Base-by-base conservation (phyloP, 2,329 filamentous ascomycete species). In the Teratosphaeria nubilosa region DNA sequence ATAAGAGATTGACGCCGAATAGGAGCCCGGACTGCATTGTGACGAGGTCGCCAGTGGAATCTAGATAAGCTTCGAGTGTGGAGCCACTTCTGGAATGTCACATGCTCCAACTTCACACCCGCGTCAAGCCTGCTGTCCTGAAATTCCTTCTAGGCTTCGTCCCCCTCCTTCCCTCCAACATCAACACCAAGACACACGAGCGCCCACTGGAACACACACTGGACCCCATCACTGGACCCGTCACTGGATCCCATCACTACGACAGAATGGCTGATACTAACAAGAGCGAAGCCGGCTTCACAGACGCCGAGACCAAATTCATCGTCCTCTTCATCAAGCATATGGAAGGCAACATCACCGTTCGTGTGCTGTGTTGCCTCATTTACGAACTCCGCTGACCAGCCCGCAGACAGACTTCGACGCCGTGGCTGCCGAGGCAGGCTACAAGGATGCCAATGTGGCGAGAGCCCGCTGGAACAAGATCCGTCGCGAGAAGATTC, bases 401-500 rank as follows among this genome's bases (percentile, higher is more conserved):
- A 30, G 13, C 1, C 5, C 31, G 16, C 32, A 69, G 66, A 55
- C 63, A 60, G 58, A 69, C 59, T 64, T 58, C 57, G 62, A 65
- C 2, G 61, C 61, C 50, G 64, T 69, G 32, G 66, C 66, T 34
- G 24, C 53, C 14, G 60, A 64, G 22, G 34, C 62, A 34, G 58
- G 58, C 51, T 65, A 68, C 65, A 69, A 69, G 37, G 63, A 66
- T 56, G 62, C 45, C 55, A 54, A 31, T 48, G 62, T 64, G 45
- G 63, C 62, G 32, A 61, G 59, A 5, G 59, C 56, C n/a, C 64
- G 66, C 56, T 68, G 65, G 65, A 56, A 52, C 45, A 60, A 66
- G 48, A 67, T 65, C 59, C 63, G 60, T 48, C 59, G 59, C 58
- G 63, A 66, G 61, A 68, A 67, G 58, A 65, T 66, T 58, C 56